Percentiles rank a stretch among this genome's conserved stretches.
Conservation (phyloP, 2,329 filamentous ascomycete species). For the Aaosphaeria pasadenensis region DNA sequence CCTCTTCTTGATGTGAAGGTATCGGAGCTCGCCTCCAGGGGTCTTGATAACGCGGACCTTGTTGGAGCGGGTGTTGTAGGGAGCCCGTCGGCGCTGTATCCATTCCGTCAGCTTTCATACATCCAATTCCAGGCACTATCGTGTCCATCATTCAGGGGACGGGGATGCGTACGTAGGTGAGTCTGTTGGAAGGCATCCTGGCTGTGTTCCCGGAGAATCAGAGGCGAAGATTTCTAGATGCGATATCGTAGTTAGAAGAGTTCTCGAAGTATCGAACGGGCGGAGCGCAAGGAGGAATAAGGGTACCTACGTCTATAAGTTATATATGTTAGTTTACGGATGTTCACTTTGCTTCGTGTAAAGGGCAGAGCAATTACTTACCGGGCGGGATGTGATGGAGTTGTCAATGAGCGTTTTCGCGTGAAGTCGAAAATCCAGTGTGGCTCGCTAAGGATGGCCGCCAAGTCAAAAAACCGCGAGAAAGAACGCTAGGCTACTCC, state of each 20-base stretch:
- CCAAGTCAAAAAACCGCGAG: no score
- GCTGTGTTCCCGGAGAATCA: slow-evolving; percentile 37
- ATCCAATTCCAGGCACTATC: slow-evolving; percentile 6
- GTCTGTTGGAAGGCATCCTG: slow-evolving; percentile 54
- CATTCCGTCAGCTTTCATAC: slow-evolving; percentile 29
- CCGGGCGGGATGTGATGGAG: slow-evolving; percentile 22
- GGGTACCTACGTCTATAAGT: slow-evolving; percentile 25
- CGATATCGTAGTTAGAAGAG: slow-evolving; percentile 19
- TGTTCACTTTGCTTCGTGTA: no score
- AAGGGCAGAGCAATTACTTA: slow-evolving; percentile 16
- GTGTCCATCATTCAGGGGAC: neutral
- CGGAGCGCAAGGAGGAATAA: neutral
- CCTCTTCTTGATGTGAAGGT: slow-evolving; percentile 99
- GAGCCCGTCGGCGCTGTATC: slow-evolving; percentile 53
- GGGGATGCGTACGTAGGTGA: slow-evolving; percentile 50
- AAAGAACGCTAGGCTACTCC: no score
- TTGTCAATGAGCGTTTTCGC: slow-evolving; percentile 5
- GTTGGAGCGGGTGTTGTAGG: slow-evolving; percentile 98
- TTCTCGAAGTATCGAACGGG: slow-evolving; percentile 3
- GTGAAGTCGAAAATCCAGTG: neutral
- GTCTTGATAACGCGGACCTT: slow-evolving; percentile 76
- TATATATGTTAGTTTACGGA: no score
- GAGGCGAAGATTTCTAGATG: slow-evolving; percentile 21
- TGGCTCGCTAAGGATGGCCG: neutral
- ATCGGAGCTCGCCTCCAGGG: slow-evolving; percentile 89